A percentile compares a stretch with the other conserved stretches of the same genome.
Evolutionary conservation across 371 early-diverging fungal species (phyloP).

Genomic region (Dichotomocladium elegans): DNA sequence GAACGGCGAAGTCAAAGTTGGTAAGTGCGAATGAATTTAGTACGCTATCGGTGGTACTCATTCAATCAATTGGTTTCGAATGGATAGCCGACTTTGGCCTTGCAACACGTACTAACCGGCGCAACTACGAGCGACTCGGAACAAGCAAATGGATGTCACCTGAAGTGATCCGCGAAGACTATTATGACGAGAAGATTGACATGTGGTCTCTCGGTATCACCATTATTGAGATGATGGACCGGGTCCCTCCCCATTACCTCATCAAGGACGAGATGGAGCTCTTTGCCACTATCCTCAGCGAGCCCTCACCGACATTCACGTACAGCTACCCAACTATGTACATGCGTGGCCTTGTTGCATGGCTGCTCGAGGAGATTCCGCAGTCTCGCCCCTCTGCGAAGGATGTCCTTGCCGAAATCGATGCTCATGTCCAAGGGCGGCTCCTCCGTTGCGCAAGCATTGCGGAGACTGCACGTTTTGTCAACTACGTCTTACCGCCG

Average conservation of each 20-base stretch:
- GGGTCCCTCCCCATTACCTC: constrained; percentile 48
- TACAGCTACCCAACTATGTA: constrained; percentile 49
- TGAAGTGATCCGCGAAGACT: constrained; percentile 90
- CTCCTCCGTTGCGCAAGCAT: constrained; percentile 31
- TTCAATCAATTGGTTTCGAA: neutral
- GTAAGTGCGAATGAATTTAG: constrained; percentile 96
- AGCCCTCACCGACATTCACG: constrained; percentile 46
- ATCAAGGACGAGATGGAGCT: constrained; percentile 43
- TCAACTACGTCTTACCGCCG: constrained; percentile 38
- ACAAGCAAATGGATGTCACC: constrained; percentile 97
- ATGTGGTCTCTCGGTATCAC: constrained; percentile 94
- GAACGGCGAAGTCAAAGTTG: constrained; percentile 94
- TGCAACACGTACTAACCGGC: constrained; percentile 29
- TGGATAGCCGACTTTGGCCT: constrained; percentile 44
- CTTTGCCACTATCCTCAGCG: constrained; percentile 33
- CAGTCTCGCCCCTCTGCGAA: constrained; percentile 34
- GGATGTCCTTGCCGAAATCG: constrained; percentile 34
- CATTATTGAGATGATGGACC: constrained; percentile 45
- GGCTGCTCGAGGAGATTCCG: constrained; percentile 41
- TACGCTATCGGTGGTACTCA: constrained; percentile 2
- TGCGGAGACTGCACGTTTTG: constrained; percentile 30
- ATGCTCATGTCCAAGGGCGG: constrained; percentile 34
- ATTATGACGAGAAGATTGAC: constrained; percentile 87
- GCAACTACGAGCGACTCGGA: constrained; percentile 85
- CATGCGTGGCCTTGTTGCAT: constrained; percentile 48